Evolutionary conservation across 345 rosid genomes (phyloP), one percentile per base, ranked within the genome.

Genomic region (Pseudoturritis turrita): DNA sequence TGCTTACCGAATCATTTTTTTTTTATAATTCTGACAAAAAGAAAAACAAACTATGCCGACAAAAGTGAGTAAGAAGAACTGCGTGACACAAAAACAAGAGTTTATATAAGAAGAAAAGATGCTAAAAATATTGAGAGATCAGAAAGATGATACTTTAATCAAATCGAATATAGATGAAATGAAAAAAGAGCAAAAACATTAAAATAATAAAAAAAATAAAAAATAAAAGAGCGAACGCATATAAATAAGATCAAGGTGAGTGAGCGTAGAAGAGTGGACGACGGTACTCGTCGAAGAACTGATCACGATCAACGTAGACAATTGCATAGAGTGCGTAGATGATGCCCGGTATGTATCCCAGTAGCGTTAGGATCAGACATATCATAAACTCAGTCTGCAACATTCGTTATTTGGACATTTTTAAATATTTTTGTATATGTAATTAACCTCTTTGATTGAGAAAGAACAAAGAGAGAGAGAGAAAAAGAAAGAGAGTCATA

Each of bases 291-390:
- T 91, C 85, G 19, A 94, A 94, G 84, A 76, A 94, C 74, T 86
- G 82, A 7, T 91, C 91, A 13, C 96, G 98, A 81, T 91, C 78
- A 65, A 94, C 75, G 75, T 88, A 94, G 44, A 94, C 84, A 31
- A 94, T 94, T 37, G 87, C 96, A 65, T 94, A 94, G 49, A 94
- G 81, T 7, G 98, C 96, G 60, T 89, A 91, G 73, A 94, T 91
- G 31, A 91, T 94, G 21, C 96, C 97, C 21, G 96, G 97, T 72
- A 94, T 6, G 74, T 91, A 94, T 25, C 99, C 97, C 5, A 91
- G 81, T 62, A 94, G 71, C 11, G 99, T 94, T 58, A 94, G 62
- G 37, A 91, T 77, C 81, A 91, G 39, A 39, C 99, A 94, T 33
- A 94, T 82, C 68, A 86, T 80, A 60, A 89, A 86, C 84, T 94